phyloP scores from a whole-genome alignment of 257 asterid genomes.

The Phtheirospermum japonicum region DNA sequence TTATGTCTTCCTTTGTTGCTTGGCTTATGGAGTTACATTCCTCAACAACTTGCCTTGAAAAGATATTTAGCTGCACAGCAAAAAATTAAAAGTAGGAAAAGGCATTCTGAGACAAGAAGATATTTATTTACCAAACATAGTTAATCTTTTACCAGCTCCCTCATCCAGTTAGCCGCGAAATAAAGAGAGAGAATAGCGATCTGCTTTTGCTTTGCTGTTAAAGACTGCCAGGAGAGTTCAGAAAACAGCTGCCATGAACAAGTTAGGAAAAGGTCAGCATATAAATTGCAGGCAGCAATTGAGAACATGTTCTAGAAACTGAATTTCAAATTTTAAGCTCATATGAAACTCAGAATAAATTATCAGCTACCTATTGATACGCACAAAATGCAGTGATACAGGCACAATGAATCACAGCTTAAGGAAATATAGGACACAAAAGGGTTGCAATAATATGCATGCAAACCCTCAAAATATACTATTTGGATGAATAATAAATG shows the following conservation, averaged over 20 bases:
- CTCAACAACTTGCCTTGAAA: conserved; percentile 64
- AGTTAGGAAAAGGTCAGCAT: conserved; percentile 31
- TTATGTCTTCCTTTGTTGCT: conserved; percentile 61
- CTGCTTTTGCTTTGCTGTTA: conserved; percentile 68
- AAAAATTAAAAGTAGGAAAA: conserved; percentile 24
- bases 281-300: conserved; percentile 22
- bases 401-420: neutral
- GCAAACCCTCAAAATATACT: neutral
- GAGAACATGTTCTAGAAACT: conserved; percentile 15
- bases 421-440: too few relatives aligned
- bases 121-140: conserved; percentile 6
- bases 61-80: conserved; percentile 64
- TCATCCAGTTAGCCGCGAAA: conserved; percentile 84
- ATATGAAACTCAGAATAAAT: too few relatives aligned
- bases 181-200: conserved; percentile 60
- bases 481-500: neutral
- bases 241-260: conserved; percentile 54
- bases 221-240: conserved; percentile 50
- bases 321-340: too few relatives aligned
- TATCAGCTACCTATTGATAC: neutral
- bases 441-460: neutral
- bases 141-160: conserved; percentile 61
- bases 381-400: too few relatives aligned
- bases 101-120: conserved; percentile 11
- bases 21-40: conserved; percentile 55